These are phyloP conservation scores for Catharanthus roseus DNA, from an alignment of 257 asterid genomes.

Conservation along the genomic window DNA sequence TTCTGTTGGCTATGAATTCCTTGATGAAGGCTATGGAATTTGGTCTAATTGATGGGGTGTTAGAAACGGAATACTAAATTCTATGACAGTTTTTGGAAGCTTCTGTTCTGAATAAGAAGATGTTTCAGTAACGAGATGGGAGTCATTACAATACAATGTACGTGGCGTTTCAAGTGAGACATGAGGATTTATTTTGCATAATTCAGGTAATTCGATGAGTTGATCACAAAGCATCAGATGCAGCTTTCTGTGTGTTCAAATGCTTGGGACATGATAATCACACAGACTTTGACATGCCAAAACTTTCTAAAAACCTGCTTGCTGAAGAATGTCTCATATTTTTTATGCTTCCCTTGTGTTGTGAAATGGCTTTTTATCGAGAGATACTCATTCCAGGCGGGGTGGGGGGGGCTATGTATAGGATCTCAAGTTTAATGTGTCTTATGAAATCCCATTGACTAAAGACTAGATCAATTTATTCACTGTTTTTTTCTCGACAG, in stretches of 20 bases:
- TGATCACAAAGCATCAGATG: not conserved
- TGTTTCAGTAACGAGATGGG: not conserved
- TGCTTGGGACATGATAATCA: not conserved
- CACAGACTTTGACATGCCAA: not conserved
- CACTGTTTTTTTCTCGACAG: not conserved
- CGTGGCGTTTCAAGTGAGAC: not conserved
- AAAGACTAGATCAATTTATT: not conserved
- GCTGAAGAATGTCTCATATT: not conserved
- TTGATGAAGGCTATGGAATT: conserved; percentile 86
- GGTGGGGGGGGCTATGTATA: not conserved
- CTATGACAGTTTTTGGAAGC: not conserved
- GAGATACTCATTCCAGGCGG: not conserved
- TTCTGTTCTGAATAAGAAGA: not conserved
- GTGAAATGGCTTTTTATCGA: not conserved
- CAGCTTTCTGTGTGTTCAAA: not conserved
- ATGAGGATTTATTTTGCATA: no score
- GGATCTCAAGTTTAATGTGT: not conserved
- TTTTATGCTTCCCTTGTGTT: not conserved
- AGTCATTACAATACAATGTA: not conserved
- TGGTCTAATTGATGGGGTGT: conserved; percentile 82
- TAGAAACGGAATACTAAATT: conserved; percentile 73
- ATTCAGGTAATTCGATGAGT: not conserved
- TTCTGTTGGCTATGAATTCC: not conserved
- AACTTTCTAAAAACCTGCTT: not conserved
- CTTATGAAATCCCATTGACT: not conserved